These are phyloP conservation scores for Pichia manshurica DNA, from an alignment of 805 yeast genomes.

Conservation along the genomic window DNA sequence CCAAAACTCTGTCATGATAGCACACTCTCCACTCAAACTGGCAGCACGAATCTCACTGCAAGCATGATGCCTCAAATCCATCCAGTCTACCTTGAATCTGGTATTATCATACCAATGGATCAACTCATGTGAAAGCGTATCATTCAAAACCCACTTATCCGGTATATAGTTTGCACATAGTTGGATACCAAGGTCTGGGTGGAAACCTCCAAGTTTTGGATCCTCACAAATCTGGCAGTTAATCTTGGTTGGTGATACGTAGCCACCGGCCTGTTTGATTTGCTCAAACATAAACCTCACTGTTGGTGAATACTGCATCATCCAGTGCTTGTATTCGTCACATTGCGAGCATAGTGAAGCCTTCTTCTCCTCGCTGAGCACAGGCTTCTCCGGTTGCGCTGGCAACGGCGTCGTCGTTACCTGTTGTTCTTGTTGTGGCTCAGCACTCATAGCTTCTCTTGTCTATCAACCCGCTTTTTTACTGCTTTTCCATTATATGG, in stretches of 20 bases:
- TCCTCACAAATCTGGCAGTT: slow-evolving; percentile 82
- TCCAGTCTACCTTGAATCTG: slow-evolving; percentile 83
- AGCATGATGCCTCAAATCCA: slow-evolving; percentile 85
- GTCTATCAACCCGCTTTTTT: no score
- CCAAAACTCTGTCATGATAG: slow-evolving; percentile 78
- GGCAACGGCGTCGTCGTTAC: slow-evolving; percentile 9
- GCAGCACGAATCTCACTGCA: slow-evolving; percentile 95
- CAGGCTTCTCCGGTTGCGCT: not conserved
- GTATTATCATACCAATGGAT: slow-evolving; percentile 90
- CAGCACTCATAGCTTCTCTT: not conserved
- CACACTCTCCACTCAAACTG: slow-evolving; percentile 89
- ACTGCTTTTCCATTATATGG: no score
- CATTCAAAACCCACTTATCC: slow-evolving; percentile 79
- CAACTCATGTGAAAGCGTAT: slow-evolving; percentile 86
- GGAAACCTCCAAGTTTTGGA: slow-evolving; percentile 83
- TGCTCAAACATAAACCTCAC: slow-evolving; percentile 85
- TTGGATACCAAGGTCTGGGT: slow-evolving; percentile 81
- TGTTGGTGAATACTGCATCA: slow-evolving; percentile 72
- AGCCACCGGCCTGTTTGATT: slow-evolving; percentile 52
- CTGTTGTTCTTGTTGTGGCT: not conserved
- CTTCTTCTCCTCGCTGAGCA: slow-evolving; percentile 7
- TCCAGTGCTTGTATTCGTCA: slow-evolving; percentile 73
- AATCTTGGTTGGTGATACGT: slow-evolving; percentile 51
- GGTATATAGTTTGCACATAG: slow-evolving; percentile 77
- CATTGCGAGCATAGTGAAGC: slow-evolving; percentile 57